Base-by-base conservation (phyloP, 2,329 filamentous ascomycete species). In the Colletotrichum viniferum region DNA sequence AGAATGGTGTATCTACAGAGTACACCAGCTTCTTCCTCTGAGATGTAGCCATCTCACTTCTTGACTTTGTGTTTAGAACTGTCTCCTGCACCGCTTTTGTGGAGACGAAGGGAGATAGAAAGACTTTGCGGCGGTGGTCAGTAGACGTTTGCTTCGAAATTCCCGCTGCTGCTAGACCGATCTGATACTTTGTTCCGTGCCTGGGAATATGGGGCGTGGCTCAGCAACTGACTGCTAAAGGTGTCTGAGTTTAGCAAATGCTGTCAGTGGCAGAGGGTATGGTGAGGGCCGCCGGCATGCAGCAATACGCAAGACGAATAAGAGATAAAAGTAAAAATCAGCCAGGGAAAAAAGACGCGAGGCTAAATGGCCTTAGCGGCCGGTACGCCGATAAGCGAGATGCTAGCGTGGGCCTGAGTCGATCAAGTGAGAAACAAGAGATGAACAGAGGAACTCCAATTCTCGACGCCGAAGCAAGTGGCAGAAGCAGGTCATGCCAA, bases 1-100 rank as follows among this genome's bases (percentile, higher is more conserved):
- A 91, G 81, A 91, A 94, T 0, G 93, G 92, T 4, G 91, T 91
- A 63, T 94, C 92, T 28, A 94, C 88, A 78, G 92, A 92, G 80
- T 93, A 92, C 21, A 93, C 85, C 10, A 90, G 86, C 80, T 89
- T 93, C 76, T 90, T 93, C 21, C 64, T 61, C 21, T 77, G 12
- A 32, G 76, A 52, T 12, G 28, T n/a, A 16, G 62, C n/a, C 36
- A 69, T 67, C 8, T 48, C 13, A 55, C 13, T 18, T 26, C 10
- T 9, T 24, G 32, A 34, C 24, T 30, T 58, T 18, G 26, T 58
- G 26, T 7, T 18, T 64, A 8, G 14, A 18, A 10, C 56, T 58
- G 13, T 28, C 43, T 52, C 10, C n/a, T 52, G 43, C n/a, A 52
- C 43, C n/a, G n/a, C 43, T 52, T 21, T 21, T 52, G 43, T 21